These are phyloP conservation scores for Pleurotus platypus DNA, from an alignment of 768 basidiomycete genomes.

Conservation along the genomic window DNA sequence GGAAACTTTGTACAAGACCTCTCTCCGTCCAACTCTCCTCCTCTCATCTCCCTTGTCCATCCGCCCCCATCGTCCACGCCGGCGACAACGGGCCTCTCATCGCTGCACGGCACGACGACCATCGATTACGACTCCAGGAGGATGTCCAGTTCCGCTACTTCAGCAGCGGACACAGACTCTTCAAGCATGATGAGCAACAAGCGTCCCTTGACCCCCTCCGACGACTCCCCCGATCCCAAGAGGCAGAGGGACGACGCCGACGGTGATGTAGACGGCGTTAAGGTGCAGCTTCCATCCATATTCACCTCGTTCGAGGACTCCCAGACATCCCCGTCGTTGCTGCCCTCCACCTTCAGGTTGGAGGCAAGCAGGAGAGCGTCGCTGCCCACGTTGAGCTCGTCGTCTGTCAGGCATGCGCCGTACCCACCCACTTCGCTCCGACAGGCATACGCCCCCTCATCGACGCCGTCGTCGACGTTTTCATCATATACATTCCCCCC, in stretches of 20 bases:
- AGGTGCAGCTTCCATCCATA: constrained; percentile 73
- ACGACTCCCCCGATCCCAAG: constrained; percentile 54
- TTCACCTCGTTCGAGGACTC: constrained; percentile 64
- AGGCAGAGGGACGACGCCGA: constrained; percentile 37
- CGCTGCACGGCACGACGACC: constrained; percentile 20
- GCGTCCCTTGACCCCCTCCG: constrained; percentile 50
- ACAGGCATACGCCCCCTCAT: constrained; percentile 39
- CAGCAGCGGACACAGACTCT: constrained; percentile 60
- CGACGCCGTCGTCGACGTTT: constrained; percentile 32
- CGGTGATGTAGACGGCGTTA: constrained; percentile 40
- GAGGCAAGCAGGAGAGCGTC: constrained; percentile 57
- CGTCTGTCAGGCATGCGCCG: constrained; percentile 50
- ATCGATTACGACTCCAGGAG: constrained; percentile 61
- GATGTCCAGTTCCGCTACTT: constrained; percentile 76
- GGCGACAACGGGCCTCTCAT: constrained; percentile 10
- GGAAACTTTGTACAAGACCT: constrained; percentile 32
- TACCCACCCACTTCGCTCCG: constrained; percentile 49
- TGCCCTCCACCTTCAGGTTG: constrained; percentile 33
- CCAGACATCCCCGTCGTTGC: too few species aligned
- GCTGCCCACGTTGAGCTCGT: constrained; percentile 56
- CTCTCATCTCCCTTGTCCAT: constrained; percentile 33
- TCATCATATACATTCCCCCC: constrained; percentile 57
- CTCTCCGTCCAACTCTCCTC: constrained; percentile 43
- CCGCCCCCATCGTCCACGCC: neutral
- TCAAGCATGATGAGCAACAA: constrained; percentile 59